Evolutionary conservation across 345 rosid species (phyloP).

Genomic region (Populus deltoides): DNA sequence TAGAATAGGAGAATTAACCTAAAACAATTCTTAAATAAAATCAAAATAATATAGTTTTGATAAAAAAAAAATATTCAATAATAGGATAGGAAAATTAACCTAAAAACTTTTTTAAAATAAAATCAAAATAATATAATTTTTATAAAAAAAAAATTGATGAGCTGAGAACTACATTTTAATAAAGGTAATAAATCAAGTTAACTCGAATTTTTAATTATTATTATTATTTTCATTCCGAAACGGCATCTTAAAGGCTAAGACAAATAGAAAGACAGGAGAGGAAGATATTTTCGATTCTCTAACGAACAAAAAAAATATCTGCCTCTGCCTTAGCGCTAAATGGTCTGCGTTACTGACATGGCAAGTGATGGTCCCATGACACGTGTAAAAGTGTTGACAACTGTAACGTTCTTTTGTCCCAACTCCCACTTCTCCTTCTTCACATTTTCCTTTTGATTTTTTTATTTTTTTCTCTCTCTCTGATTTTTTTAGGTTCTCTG

Average conservation of each 20-base stretch:
- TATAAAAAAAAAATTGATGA: no score
- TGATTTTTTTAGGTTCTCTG: not conserved
- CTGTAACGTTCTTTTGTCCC: constrained; percentile 41
- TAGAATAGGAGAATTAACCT: no score
- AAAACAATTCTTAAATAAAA: no score
- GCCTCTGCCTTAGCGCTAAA: constrained; percentile 4
- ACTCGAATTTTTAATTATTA: no score
- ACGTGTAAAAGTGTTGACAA: constrained; percentile 75
- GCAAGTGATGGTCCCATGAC: constrained; percentile 28
- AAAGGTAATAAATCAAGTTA: no score
- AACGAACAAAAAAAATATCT: constrained; percentile 39
- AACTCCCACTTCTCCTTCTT: not conserved
- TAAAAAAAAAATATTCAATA: no score
- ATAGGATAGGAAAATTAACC: no score
- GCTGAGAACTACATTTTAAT: no score
- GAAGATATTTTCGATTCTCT: constrained; percentile 41
- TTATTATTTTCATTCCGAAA: no score
- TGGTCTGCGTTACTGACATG: constrained; percentile 43
- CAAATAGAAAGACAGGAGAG: not conserved
- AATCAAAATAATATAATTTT: no score
- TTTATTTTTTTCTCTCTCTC: not conserved
- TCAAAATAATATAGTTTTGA: no score
- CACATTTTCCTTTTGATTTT: not conserved
- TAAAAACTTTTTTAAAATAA: no score
- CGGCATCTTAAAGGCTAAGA: not conserved